phyloP scores from a whole-genome alignment of 345 rosid species.

The Eucalyptus erythrocorys region DNA sequence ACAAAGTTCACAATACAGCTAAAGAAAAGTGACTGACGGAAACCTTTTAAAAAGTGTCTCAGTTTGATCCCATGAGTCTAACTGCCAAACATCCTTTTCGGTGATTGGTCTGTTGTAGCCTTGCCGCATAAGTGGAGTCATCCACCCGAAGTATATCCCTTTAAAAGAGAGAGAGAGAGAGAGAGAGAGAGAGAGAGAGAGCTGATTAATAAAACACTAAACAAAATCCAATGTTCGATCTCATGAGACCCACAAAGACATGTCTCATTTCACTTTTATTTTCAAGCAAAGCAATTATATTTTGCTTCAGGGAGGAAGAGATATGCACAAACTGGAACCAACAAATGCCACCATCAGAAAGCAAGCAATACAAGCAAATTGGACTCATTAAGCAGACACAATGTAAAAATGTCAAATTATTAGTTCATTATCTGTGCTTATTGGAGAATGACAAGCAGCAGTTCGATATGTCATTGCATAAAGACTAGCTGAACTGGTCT shows the following conservation, averaged over 20 bases:
- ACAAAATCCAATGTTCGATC: background rate
- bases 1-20: background rate
- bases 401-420: background rate
- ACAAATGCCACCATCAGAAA: background rate
- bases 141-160: slow-evolving; percentile 79
- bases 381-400: background rate
- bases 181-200: background rate
- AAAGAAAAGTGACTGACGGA: background rate
- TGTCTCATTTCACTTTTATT: background rate
- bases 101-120: slow-evolving; percentile 83
- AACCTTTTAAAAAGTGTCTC: slow-evolving; percentile 66
- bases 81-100: slow-evolving; percentile 88
- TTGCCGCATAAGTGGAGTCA: slow-evolving; percentile 79
- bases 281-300: background rate
- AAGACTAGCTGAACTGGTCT: background rate
- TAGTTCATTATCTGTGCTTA: background rate
- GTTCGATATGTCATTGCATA: background rate
- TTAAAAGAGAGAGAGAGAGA: background rate
- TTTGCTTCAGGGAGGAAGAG: background rate
- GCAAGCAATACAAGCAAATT: background rate
- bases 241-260: background rate
- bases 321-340: background rate
- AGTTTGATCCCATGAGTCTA: slow-evolving; percentile 91
- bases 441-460: background rate
- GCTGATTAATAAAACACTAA: background rate